Evolutionary conservation across 2,329 filamentous ascomycete species (phyloP).

Genomic region (Ophiognomonia clavigignenti-juglandacearum): DNA sequence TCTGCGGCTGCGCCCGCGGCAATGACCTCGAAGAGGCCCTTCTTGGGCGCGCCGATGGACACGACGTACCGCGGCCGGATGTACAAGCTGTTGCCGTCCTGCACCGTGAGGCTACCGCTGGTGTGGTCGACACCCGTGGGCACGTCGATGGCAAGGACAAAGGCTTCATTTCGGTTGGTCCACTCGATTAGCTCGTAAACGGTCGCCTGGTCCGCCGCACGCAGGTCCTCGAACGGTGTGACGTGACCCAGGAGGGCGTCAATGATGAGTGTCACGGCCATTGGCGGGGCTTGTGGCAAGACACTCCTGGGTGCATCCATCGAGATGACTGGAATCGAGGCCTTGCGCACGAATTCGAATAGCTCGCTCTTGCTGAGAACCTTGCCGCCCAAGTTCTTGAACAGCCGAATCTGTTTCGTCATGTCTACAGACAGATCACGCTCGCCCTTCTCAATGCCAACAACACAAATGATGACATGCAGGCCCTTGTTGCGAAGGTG

Average conservation of each 20-base stretch:
- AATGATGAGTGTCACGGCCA: constrained; percentile 73
- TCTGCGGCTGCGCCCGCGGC: constrained; percentile 52
- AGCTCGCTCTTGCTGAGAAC: constrained; percentile 59
- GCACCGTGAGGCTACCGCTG: constrained; percentile 60
- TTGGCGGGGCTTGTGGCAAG: constrained; percentile 45
- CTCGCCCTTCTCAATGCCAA: constrained; percentile 77
- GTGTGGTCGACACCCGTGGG: constrained; percentile 84
- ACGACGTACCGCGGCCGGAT: constrained; percentile 80
- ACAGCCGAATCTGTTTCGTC: constrained; percentile 75
- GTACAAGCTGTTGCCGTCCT: constrained; percentile 74
- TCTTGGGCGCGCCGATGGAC: constrained; percentile 80
- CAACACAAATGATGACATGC: constrained; percentile 75
- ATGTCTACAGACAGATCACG: constrained; percentile 76
- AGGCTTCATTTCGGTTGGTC: constrained; percentile 82
- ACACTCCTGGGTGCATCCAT: constrained; percentile 30
- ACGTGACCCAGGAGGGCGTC: constrained; percentile 86
- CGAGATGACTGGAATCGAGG: constrained; percentile 31
- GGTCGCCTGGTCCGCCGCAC: constrained; percentile 74
- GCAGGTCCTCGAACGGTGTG: constrained; percentile 81
- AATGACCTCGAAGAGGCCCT: constrained; percentile 74
- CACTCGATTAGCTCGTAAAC: constrained; percentile 90
- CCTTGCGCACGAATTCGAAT: constrained; percentile 53
- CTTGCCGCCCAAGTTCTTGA: constrained; percentile 75
- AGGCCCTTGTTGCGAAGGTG: constrained; percentile 81
- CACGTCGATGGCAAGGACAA: constrained; percentile 82